Evolutionary conservation across 345 rosid species (phyloP).

Genomic region (Theobroma cacao): DNA sequence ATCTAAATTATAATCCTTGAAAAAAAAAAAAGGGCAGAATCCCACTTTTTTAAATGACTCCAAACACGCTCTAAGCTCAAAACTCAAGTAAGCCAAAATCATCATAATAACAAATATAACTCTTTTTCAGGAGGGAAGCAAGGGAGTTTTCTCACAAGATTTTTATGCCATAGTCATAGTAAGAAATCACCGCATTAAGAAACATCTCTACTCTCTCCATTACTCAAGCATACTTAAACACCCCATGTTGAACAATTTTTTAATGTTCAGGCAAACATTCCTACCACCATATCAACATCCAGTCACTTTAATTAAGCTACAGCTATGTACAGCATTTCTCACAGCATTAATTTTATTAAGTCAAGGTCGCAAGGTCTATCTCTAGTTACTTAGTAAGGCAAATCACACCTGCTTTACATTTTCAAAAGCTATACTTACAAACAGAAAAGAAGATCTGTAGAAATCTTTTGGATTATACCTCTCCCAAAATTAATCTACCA

Average conservation of each 20-base stretch:
- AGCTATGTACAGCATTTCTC: background rate
- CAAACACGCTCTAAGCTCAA: background rate
- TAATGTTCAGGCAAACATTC: background rate
- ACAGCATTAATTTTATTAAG: background rate
- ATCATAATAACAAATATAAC: background rate
- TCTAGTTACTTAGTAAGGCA: background rate
- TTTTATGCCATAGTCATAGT: background rate
- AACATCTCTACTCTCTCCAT: background rate
- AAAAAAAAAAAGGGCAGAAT: background rate
- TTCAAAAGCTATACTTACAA: background rate
- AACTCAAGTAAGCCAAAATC: background rate
- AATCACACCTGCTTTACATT: background rate
- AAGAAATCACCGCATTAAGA: background rate
- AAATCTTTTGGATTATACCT: constrained; percentile 41
- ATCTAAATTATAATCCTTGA: background rate
- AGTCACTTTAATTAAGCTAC: background rate
- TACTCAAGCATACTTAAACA: background rate
- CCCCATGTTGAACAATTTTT: background rate
- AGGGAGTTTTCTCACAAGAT: background rate
- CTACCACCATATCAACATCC: background rate
- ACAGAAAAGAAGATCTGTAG: background rate
- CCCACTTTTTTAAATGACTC: background rate
- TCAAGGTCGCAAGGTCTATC: background rate
- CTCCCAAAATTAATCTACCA: constrained; percentile 63
- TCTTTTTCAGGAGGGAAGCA: background rate